Evolutionary conservation across 495 filamentous ascomycete species (phyloP).

Genomic region (Cercophora sp.): DNA sequence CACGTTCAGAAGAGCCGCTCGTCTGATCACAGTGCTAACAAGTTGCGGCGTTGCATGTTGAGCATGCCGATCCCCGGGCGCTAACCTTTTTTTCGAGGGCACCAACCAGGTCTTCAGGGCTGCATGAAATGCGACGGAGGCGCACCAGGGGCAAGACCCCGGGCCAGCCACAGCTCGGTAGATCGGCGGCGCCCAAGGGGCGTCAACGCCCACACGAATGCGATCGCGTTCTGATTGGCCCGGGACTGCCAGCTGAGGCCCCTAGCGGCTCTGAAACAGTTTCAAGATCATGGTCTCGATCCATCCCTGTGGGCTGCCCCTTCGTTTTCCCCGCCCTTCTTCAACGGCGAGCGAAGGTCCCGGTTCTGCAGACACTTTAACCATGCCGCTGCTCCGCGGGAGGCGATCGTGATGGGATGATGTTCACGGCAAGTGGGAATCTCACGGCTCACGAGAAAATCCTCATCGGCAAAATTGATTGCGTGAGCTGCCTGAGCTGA

Average conservation of each 20-base stretch:
- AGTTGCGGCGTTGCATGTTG: too few relatives aligned
- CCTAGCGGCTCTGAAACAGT: background rate
- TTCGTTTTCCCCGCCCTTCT: background rate
- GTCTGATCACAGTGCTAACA: too few relatives aligned
- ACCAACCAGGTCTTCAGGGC: background rate
- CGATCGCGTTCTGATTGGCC: slow-evolving; percentile 4
- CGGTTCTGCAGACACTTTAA: slow-evolving; percentile 17
- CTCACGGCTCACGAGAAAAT: background rate
- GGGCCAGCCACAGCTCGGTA: background rate
- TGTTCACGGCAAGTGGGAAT: background rate
- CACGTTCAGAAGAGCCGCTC: too few relatives aligned
- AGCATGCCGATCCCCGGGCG: too few relatives aligned
- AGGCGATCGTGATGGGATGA: background rate
- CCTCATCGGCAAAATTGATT: background rate
- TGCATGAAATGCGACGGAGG: too few relatives aligned
- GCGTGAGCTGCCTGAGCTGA: background rate
- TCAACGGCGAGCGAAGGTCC: background rate
- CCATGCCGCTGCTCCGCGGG: background rate
- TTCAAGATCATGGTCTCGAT: background rate
- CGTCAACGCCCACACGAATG: background rate
- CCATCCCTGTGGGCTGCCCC: background rate
- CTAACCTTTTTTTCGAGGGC: too few relatives aligned
- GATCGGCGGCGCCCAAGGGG: background rate
- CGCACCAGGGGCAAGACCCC: background rate
- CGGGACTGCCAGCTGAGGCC: background rate